Evolutionary conservation across 495 filamentous ascomycete species (phyloP), one percentile per base, ranked within the genome.

Genomic region (Penicillium cataractarum): DNA sequence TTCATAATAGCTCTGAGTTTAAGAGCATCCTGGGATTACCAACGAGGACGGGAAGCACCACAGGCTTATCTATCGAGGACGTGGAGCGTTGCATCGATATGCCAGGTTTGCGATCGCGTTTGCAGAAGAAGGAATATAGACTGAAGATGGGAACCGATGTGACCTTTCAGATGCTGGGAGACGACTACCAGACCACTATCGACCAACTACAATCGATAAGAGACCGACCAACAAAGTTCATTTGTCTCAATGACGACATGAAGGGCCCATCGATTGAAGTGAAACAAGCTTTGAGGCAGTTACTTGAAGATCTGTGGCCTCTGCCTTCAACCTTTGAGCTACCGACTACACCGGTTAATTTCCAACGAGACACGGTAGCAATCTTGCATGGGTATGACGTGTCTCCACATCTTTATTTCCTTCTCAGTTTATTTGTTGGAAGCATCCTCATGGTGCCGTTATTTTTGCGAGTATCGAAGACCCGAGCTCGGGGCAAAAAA

Each of bases 71-170:
- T 54, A 31, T 54, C 17, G n/a, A 54, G 27, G 51, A 54, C 17
- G 51, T 54, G 6, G 51, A 54, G 51, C 51, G 51, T 31, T 54
- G 51, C 51, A 31, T 54, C 29, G 51, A 54, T 54, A 33, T 54
- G 51, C n/a, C 22, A 32, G 13, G n/a, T 9, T 32, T 54, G 9
- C 51, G 29, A 54, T 54, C 24, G 42, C 42, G 13, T 48, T 48
- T 48, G 7, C 35, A 58, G 55, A 33, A 58, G 55, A 58, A 58
- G 39, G 55, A 39, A 13, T 58, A 58, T 58, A 44, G 39, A 32
- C 55, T 58, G 39, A 58, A 48, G 55, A 58, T 58, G 55, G 55
- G 55, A 58, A 48, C 37, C 37, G 55, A 58, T 58, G 55, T 58
- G 55, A 58, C 55, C 27, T 58, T 58, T 48, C 55, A 58, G 26